These are phyloP conservation scores for Musa itinerans DNA, from an alignment of 176 grass and related monocot species.

Conservation along the genomic window DNA sequence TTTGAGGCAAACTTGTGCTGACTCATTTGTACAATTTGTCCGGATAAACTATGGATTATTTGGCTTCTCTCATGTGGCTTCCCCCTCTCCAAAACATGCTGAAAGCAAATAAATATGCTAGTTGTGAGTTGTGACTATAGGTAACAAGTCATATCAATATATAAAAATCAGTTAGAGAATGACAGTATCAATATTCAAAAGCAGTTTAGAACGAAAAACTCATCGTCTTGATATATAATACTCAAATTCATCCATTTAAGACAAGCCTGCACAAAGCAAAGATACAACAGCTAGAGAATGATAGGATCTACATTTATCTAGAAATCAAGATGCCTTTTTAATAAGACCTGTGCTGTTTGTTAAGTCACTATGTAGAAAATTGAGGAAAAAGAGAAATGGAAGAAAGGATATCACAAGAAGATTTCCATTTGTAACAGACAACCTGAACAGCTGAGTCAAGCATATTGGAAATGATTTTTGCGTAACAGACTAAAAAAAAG, in stretches of 20 bases:
- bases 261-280: not conserved
- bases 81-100: constrained; percentile 95
- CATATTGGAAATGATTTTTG: no score
- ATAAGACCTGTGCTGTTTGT: no score
- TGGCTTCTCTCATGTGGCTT: constrained; percentile 53
- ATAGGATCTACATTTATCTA: not conserved
- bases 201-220: not conserved
- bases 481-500: no score
- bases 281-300: not conserved
- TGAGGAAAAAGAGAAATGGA: no score
- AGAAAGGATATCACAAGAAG: no score
- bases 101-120: constrained; percentile 13
- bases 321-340: not conserved
- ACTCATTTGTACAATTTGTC: constrained; percentile 81
- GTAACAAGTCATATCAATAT: not conserved
- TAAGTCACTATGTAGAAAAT: no score
- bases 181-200: no score
- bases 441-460: no score
- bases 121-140: not conserved
- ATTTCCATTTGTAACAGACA: no score
- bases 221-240: not conserved
- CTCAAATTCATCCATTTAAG: not conserved
- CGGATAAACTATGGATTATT: constrained; percentile 76
- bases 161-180: not conserved
- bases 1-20: constrained; percentile 96